Conservation (phyloP, 306 rosid species). For the Comarum palustre region DNA sequence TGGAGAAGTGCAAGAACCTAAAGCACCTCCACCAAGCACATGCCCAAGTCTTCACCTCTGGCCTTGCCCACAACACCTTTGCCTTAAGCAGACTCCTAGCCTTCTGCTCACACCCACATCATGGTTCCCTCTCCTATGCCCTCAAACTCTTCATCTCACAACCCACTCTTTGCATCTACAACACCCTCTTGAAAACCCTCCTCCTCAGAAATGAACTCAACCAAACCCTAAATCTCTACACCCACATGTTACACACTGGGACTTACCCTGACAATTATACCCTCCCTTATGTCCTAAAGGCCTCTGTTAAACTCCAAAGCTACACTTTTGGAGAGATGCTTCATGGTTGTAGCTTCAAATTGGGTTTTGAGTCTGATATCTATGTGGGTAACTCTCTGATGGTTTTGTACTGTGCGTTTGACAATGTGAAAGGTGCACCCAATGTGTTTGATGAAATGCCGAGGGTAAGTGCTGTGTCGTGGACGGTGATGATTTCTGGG, state of each 20-base stretch:
- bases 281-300: conserved; percentile 62
- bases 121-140: conserved; percentile 43
- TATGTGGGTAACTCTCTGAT: conserved; percentile 69
- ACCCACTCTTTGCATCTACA: conserved; percentile 66
- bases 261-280: conserved; percentile 54
- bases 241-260: conserved; percentile 39
- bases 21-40: conserved; percentile 67
- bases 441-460: conserved; percentile 72
- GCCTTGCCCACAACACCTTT: conserved; percentile 44
- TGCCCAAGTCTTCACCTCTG: conserved; percentile 51
- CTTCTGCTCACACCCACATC: conserved; percentile 50
- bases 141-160: conserved; percentile 50
- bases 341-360: conserved; percentile 60
- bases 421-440: conserved; percentile 46
- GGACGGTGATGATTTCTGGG: conserved; percentile 73
- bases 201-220: conserved; percentile 32
- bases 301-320: conserved; percentile 37
- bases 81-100: conserved; percentile 62
- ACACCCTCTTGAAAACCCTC: conserved; percentile 54
- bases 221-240: conserved; percentile 32
- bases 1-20: conserved; percentile 64
- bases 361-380: conserved; percentile 46
- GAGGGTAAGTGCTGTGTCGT: conserved; percentile 48
- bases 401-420: conserved; percentile 37
- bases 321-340: conserved; percentile 36